A percentile compares a stretch with the other conserved stretches of the same genome.
Conservation (phyloP, 169 alveolate genomes). For the Babesia caballi region DNA sequence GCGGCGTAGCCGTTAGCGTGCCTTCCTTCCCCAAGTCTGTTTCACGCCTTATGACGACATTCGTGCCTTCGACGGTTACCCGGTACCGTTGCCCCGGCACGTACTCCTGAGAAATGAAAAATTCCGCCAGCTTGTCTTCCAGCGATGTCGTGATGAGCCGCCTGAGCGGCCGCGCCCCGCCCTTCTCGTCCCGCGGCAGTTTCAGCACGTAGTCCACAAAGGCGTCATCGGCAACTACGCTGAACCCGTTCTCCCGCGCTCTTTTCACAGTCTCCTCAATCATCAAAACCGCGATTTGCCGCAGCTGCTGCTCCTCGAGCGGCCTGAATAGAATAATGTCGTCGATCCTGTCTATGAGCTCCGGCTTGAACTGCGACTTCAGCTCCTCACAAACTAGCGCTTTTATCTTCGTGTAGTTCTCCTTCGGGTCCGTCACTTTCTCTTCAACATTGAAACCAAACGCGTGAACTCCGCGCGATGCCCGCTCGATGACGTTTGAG, state of each 20-base stretch:
- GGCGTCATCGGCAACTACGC: constrained; percentile 36
- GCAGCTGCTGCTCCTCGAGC: constrained; percentile 50
- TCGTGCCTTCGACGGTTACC: constrained; percentile 28
- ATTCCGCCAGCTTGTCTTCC: constrained; percentile 55
- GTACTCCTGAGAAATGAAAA: constrained; percentile 35
- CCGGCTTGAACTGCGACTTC: constrained; percentile 69
- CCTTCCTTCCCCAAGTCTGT: neutral
- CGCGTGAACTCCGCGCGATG: constrained; percentile 46
- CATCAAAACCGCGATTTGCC: constrained; percentile 67
- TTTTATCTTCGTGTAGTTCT: constrained; percentile 27
- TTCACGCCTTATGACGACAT: neutral
- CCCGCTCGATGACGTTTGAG: constrained; percentile 63
- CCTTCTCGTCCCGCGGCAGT: constrained; percentile 54
- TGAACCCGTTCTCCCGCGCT: constrained; percentile 42
- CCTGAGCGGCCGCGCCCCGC: constrained; percentile 69
- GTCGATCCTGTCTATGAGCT: constrained; percentile 75
- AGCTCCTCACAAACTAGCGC: constrained; percentile 52
- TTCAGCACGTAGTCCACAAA: constrained; percentile 46
- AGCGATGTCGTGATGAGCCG: constrained; percentile 41
- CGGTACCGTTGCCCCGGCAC: constrained; percentile 22
- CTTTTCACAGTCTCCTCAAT: constrained; percentile 57
- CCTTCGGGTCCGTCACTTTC: neutral
- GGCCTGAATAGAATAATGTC: constrained; percentile 72
- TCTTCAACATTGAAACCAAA: constrained; percentile 43
- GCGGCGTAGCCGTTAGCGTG: neutral